Conservation (phyloP, 306 rosid genomes). For the Castanospermum australe region DNA sequence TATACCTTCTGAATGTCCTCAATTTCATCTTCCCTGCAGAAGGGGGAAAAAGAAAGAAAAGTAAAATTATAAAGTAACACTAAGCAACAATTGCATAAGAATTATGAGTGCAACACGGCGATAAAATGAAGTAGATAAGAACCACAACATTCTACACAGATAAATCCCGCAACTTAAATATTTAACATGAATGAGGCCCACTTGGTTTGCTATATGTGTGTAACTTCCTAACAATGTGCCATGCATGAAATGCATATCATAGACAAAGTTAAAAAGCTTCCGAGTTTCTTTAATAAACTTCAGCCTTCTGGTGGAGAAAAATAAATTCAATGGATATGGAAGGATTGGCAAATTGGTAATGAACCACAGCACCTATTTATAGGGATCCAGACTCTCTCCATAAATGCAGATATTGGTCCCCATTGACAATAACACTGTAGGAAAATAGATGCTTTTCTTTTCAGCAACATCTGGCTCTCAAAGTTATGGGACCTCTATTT, state of each 20-base stretch:
- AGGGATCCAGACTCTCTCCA: background rate
- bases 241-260: slow-evolving; percentile 3
- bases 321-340: background rate
- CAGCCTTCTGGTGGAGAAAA: slow-evolving; percentile 8
- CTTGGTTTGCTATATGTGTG: background rate
- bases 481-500: background rate
- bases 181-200: background rate
- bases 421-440: background rate
- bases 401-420: background rate
- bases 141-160: background rate
- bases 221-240: background rate
- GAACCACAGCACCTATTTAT: background rate
- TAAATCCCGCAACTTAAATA: slow-evolving; percentile 8
- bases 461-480: background rate
- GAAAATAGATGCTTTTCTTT: background rate
- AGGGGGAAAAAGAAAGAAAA: slow-evolving; percentile 20
- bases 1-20: slow-evolving; percentile 97
- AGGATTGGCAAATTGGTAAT: background rate
- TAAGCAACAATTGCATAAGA: slow-evolving; percentile 20
- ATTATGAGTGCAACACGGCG: slow-evolving; percentile 4
- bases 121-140: background rate
- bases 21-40: slow-evolving; percentile 93
- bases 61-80: slow-evolving; percentile 21
- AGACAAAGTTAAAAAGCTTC: background rate
- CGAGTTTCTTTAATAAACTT: background rate